Evolutionary conservation across 2,329 filamentous ascomycete genomes (phyloP).

Genomic region (Pseudogymnoascus sp.): DNA sequence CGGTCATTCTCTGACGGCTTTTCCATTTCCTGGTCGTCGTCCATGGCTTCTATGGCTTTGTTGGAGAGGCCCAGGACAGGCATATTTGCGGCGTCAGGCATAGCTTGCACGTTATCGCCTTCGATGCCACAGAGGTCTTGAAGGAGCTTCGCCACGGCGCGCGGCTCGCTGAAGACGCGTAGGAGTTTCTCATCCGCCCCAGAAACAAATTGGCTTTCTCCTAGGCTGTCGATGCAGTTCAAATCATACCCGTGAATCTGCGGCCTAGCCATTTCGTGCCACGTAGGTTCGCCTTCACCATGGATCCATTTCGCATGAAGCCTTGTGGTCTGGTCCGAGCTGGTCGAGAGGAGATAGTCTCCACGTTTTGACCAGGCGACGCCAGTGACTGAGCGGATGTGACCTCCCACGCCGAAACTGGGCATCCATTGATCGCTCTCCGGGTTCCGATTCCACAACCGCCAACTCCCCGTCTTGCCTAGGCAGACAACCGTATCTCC

Average conservation of each 20-base stretch:
- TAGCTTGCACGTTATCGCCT: conserved; percentile 32
- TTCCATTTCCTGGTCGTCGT: conserved; percentile 41
- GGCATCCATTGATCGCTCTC: conserved; percentile 64
- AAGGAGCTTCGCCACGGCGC: conserved; percentile 69
- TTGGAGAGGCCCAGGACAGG: conserved; percentile 93
- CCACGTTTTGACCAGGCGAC: conserved; percentile 78
- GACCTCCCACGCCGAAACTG: conserved; percentile 69
- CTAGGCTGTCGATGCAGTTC: conserved; percentile 80
- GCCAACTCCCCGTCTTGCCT: conserved; percentile 87
- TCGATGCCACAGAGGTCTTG: conserved; percentile 55
- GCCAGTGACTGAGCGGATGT: conserved; percentile 72
- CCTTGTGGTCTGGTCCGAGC: conserved; percentile 85
- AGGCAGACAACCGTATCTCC: conserved; percentile 70
- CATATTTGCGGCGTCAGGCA: conserved; percentile 88
- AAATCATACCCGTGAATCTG: conserved; percentile 98
- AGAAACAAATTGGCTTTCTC: conserved; percentile 70
- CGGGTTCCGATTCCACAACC: conserved; percentile 63
- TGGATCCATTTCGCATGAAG: conserved; percentile 72
- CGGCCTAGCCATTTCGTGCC: conserved; percentile 92
- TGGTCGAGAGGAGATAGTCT: conserved; percentile 78
- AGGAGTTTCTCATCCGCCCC: conserved; percentile 98
- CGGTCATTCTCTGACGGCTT: conserved; percentile 39
- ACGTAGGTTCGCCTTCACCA: conserved; percentile 43
- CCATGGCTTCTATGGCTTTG: conserved; percentile 65
- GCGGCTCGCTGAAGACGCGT: conserved; percentile 86